These are phyloP conservation scores for Anisodus acutangulus DNA, from an alignment of 257 asterid genomes.

Conservation along the genomic window DNA sequence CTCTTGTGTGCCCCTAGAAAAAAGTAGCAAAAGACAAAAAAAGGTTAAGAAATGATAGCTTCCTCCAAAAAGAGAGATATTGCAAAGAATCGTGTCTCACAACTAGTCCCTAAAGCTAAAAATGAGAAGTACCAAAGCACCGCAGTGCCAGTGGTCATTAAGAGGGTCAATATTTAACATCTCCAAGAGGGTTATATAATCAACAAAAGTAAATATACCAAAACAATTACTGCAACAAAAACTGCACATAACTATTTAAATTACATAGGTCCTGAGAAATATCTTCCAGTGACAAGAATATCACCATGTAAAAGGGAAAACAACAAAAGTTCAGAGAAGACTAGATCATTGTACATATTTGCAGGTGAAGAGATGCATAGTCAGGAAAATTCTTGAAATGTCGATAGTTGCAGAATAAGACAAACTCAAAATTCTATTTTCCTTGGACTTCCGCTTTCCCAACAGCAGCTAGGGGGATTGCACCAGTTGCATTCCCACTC, in stretches of 20 bases:
- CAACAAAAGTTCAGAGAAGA: not conserved
- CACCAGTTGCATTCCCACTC: constrained; percentile 5
- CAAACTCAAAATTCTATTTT: not conserved
- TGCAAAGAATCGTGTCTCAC: not conserved
- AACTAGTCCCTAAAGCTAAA: not conserved
- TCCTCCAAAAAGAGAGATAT: not conserved
- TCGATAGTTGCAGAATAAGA: not conserved
- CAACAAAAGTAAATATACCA: not conserved
- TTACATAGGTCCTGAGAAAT: constrained; percentile 1
- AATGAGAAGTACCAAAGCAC: not conserved
- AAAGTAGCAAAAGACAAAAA: constrained; percentile 38
- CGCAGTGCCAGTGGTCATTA: not conserved
- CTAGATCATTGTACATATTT: not conserved
- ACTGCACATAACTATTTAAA: not conserved
- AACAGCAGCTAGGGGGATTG: not conserved
- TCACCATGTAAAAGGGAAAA: not conserved
- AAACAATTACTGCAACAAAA: constrained; percentile 16
- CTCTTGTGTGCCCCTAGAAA: constrained; percentile 81
- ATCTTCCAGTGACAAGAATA: not conserved
- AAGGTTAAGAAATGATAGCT: not conserved
- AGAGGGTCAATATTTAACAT: not conserved
- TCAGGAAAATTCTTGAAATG: constrained; percentile 1
- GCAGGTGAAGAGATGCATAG: not conserved
- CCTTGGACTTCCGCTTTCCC: not conserved
- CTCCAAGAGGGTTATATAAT: not conserved